These are phyloP conservation scores for Penicillium angulare DNA, from an alignment of 495 filamentous ascomycete genomes.

Conservation along the genomic window DNA sequence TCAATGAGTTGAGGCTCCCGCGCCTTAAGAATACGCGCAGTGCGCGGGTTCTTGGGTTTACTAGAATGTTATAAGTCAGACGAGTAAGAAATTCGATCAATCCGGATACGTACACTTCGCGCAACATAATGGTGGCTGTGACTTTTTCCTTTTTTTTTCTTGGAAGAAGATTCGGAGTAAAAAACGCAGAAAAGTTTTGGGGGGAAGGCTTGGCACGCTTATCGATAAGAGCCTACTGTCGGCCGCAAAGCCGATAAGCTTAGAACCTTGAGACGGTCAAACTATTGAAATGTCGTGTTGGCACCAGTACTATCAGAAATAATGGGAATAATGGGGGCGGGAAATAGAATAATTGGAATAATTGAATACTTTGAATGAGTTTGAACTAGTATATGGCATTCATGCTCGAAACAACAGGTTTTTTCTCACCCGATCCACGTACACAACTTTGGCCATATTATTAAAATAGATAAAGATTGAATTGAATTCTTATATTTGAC, in stretches of 20 bases:
- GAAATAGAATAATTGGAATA: constrained; percentile 1
- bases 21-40: constrained; percentile 88
- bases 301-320: not conserved
- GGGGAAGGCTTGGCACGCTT: constrained; percentile 27
- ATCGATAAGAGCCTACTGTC: constrained; percentile 24
- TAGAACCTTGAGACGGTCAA: not conserved
- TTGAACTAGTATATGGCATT: no score
- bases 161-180: constrained; percentile 19
- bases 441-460: no score
- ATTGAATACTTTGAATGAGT: no score
- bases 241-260: not conserved
- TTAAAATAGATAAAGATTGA: no score
- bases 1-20: constrained; percentile 84
- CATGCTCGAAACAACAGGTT: no score
- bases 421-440: no score
- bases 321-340: not conserved
- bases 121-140: constrained; percentile 24
- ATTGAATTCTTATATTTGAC: no score
- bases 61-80: no score
- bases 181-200: constrained; percentile 36
- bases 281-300: no score
- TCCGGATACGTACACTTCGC: constrained; percentile 36
- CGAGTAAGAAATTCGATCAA: no score
- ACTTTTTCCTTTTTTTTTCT: constrained; percentile 12
- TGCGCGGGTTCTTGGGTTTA: constrained; percentile 91